Evolutionary conservation across 1,284 basidiomycete genomes (phyloP).

Genomic region (Boletus semigastroideus): DNA sequence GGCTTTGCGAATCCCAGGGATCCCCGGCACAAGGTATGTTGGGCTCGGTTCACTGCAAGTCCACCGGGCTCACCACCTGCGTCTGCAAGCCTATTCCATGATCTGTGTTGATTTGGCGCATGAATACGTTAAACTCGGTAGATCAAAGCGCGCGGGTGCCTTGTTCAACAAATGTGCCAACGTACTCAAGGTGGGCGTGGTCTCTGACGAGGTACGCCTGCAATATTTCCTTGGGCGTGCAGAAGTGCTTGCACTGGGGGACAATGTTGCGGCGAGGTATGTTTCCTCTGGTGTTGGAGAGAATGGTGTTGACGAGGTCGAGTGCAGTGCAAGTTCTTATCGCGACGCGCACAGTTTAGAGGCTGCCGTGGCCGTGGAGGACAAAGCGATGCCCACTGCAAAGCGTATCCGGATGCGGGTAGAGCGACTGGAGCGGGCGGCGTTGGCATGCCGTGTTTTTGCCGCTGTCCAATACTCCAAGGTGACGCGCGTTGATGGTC

Average conservation of each 20-base stretch:
- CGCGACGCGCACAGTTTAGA: conserved; percentile 54
- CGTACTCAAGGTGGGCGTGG: conserved; percentile 40
- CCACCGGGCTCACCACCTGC: background rate
- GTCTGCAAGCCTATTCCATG: conserved; percentile 55
- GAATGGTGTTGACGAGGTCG: background rate
- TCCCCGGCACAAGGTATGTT: conserved; percentile 53
- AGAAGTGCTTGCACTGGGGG: conserved; percentile 61
- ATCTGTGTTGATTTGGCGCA: conserved; percentile 71
- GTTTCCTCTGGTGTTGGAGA: conserved; percentile 7
- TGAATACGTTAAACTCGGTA: conserved; percentile 79
- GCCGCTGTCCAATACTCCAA: conserved; percentile 66
- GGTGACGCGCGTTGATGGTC: conserved; percentile 40
- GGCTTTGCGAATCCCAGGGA: conserved; percentile 43
- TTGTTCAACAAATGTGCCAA: conserved; percentile 61
- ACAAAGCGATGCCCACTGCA: conserved; percentile 49
- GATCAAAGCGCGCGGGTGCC: conserved; percentile 58
- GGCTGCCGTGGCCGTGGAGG: conserved; percentile 42
- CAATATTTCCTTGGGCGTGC: conserved; percentile 67
- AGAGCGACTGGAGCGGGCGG: conserved; percentile 62
- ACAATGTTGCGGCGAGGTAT: conserved; percentile 65
- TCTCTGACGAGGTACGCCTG: conserved; percentile 50
- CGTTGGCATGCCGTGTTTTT: conserved; percentile 67
- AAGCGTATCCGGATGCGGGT: conserved; percentile 61
- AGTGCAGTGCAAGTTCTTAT: conserved; percentile 52
- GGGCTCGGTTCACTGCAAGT: background rate